A percentile compares a stretch with the other conserved stretches of the same genome.
Evolutionary conservation across 805 yeast genomes (phyloP).

Genomic region (Suhomyces kilbournensis): DNA sequence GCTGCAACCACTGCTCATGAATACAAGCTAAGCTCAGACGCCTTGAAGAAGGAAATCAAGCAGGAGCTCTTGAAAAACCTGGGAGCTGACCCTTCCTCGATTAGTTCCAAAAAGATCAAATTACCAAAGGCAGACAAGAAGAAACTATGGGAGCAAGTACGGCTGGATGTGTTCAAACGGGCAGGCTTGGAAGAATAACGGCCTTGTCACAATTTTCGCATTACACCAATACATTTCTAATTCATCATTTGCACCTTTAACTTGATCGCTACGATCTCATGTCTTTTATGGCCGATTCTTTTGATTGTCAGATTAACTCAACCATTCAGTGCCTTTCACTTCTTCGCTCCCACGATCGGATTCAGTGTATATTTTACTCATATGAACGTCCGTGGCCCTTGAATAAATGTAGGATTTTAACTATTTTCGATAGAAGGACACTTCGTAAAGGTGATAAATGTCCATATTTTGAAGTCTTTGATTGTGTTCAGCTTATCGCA

Average conservation of each 20-base stretch:
- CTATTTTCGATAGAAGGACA: no score
- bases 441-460: no score
- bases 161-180: conserved; percentile 50
- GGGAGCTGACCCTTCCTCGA: conserved; percentile 5
- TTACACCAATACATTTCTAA: not conserved
- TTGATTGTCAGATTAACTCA: not conserved
- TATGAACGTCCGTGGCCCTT: not conserved
- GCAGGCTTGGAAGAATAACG: conserved; percentile 39
- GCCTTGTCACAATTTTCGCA: not conserved
- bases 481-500: no score
- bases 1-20: conserved; percentile 55
- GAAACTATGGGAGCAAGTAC: conserved; percentile 46
- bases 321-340: not conserved
- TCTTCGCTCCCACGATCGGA: not conserved
- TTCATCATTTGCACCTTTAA: not conserved
- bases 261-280: not conserved
- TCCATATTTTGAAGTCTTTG: no score
- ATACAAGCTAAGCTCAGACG: conserved; percentile 40
- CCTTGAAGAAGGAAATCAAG: conserved; percentile 26
- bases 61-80: conserved; percentile 5
- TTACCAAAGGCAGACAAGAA: conserved; percentile 42
- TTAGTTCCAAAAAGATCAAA: conserved; percentile 18
- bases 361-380: not conserved
- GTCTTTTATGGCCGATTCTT: not conserved
- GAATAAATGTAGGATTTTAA: not conserved